phyloP scores from a whole-genome alignment of 2,329 filamentous ascomycete species.

The Diaporthe velutina region DNA sequence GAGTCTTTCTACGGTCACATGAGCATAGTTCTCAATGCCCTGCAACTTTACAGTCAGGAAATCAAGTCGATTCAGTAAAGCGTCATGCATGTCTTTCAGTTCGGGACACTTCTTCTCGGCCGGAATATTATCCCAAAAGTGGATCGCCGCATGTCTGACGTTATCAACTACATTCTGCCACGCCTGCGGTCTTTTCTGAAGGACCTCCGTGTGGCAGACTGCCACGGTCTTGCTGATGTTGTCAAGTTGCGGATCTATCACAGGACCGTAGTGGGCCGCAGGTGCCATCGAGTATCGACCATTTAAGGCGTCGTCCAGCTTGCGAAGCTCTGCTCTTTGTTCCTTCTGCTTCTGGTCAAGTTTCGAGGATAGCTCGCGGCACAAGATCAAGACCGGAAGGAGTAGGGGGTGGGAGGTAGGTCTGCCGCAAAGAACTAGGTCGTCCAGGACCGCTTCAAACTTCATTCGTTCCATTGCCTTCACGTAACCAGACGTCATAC shows the following conservation, averaged over 20 bases:
- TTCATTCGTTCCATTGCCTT: constrained; percentile 47
- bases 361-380: constrained; percentile 44
- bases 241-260: constrained; percentile 46
- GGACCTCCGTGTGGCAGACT: constrained; percentile 47
- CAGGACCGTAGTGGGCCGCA: constrained; percentile 40
- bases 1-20: constrained; percentile 51
- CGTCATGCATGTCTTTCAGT: constrained; percentile 45
- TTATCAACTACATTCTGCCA: constrained; percentile 46
- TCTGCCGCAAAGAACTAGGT: constrained; percentile 45
- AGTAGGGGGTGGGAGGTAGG: constrained; percentile 49
- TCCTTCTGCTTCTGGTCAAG: constrained; percentile 48
- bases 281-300: constrained; percentile 46
- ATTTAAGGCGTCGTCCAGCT: constrained; percentile 47
- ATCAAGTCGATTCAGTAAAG: constrained; percentile 47
- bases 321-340: constrained; percentile 46
- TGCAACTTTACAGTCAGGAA: constrained; percentile 51
- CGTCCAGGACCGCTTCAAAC: constrained; percentile 44
- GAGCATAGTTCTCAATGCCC: constrained; percentile 51
- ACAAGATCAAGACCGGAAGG: constrained; percentile 49
- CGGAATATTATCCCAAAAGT: constrained; percentile 39
- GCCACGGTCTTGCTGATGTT: constrained; percentile 47
- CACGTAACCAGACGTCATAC: constrained; percentile 49
- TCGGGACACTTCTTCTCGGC: constrained; percentile 9
- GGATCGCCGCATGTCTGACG: constrained; percentile 42
- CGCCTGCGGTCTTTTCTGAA: constrained; percentile 51